Percentiles rank a stretch among this genome's conserved stretches.
phyloP scores from a whole-genome alignment of 2,329 filamentous ascomycete species.

The Epicoccum nigrum region DNA sequence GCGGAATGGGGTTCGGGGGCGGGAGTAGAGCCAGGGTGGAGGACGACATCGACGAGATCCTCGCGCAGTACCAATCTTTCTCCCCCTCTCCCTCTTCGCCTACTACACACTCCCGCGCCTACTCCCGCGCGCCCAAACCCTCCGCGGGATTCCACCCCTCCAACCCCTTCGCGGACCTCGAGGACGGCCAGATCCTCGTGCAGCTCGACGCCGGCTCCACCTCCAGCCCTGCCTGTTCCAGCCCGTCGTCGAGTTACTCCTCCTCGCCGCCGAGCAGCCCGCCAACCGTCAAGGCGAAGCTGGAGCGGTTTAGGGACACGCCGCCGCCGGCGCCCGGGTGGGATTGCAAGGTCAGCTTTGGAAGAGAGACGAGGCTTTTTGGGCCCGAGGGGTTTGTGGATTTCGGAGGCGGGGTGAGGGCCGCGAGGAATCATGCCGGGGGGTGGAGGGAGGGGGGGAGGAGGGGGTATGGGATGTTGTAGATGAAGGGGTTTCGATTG shows the following conservation, averaged over 20 bases:
- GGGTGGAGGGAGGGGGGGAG: not conserved
- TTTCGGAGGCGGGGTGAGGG: not conserved
- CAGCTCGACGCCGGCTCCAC: not conserved
- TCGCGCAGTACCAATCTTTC: not conserved
- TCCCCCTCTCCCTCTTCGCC: not conserved
- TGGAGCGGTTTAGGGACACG: not conserved
- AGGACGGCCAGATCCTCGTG: not conserved
- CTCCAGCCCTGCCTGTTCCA: not conserved
- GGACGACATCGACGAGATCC: not conserved
- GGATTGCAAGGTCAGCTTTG: constrained; percentile 1
- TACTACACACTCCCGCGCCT: not conserved
- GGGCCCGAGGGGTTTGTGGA: constrained; percentile 3
- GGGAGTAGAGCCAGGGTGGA: not conserved
- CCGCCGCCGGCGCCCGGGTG: constrained; percentile 6
- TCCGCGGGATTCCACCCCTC: not conserved
- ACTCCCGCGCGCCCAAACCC: not conserved
- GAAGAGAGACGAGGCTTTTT: constrained; percentile 6
- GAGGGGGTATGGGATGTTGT: not conserved
- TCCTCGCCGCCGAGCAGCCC: not conserved
- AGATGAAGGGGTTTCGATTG: not conserved
- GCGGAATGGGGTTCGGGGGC: too few species aligned
- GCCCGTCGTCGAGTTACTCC: not conserved
- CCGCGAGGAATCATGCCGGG: not conserved
- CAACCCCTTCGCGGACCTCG: not conserved
- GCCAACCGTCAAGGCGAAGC: not conserved